phyloP scores from a whole-genome alignment of 805 yeast species.

The Candida suzukii region DNA sequence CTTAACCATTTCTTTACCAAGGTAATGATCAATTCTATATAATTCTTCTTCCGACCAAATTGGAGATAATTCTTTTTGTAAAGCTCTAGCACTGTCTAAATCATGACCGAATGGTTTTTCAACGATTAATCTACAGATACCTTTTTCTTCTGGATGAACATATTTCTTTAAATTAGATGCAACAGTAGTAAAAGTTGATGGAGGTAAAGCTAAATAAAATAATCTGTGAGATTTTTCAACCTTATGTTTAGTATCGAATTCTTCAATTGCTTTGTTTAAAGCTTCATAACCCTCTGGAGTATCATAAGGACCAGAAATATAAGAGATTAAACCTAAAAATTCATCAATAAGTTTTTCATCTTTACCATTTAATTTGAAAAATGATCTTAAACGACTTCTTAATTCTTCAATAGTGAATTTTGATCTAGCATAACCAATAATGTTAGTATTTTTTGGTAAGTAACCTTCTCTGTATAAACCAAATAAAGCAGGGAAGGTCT shows the following conservation, averaged over 20 bases:
- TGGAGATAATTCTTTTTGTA: constrained; percentile 76
- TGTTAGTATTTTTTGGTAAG: constrained; percentile 60
- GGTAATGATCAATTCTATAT: constrained; percentile 93
- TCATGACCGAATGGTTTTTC: constrained; percentile 98
- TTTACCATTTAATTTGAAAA: constrained; percentile 40
- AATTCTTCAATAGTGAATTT: constrained; percentile 61
- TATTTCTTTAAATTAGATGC: constrained; percentile 63
- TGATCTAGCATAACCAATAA: constrained; percentile 91
- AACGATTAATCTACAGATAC: constrained; percentile 74
- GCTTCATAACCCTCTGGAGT: constrained; percentile 61
- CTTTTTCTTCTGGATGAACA: constrained; percentile 56
- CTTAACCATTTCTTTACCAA: constrained; percentile 98
- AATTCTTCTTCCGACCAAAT: constrained; percentile 86
- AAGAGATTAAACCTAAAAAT: constrained; percentile 60
- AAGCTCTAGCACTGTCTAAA: constrained; percentile 64
- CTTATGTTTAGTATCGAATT: constrained; percentile 45
- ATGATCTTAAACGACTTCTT: constrained; percentile 55
- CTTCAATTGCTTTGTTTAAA: constrained; percentile 48
- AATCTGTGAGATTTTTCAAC: constrained; percentile 63
- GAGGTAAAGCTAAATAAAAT: constrained; percentile 92
- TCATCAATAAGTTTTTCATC: constrained; percentile 40
- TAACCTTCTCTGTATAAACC: constrained; percentile 74
- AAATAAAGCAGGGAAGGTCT: constrained; percentile 83
- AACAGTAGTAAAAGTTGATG: constrained; percentile 79
- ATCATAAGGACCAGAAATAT: constrained; percentile 78